phyloP scores from a whole-genome alignment of 352 stramenopile species.

The Phytopythium ostracodes region DNA sequence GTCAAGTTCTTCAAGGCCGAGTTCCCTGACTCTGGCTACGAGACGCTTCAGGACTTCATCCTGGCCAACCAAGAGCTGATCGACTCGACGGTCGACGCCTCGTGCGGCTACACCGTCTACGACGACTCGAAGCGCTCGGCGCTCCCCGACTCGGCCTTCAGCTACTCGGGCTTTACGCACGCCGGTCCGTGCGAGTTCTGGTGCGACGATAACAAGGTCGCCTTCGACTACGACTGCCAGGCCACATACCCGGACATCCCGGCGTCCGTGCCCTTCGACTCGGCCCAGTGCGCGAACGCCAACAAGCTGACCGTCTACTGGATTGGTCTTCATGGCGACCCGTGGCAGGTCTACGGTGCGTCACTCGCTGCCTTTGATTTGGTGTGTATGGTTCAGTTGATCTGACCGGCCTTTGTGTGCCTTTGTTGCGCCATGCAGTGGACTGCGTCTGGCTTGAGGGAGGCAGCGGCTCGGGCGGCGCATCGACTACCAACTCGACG shows the following conservation, averaged over 20 bases:
- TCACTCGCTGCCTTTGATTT: too few relatives aligned
- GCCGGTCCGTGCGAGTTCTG: constrained; percentile 55
- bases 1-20: constrained; percentile 31
- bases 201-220: constrained; percentile 51
- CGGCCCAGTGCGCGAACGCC: constrained; percentile 30
- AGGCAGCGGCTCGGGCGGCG: constrained; percentile 13
- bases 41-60: constrained; percentile 40
- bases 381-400: too few relatives aligned
- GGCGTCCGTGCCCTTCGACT: constrained; percentile 38
- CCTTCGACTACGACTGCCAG: constrained; percentile 45
- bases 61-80: constrained; percentile 40
- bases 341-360: constrained; percentile 57
- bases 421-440: neutral
- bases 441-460: constrained; percentile 34
- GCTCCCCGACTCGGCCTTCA: constrained; percentile 30
- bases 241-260: constrained; percentile 30
- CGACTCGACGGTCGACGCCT: constrained; percentile 21
- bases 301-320: constrained; percentile 55
- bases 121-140: constrained; percentile 30
- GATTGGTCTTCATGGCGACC: constrained; percentile 38
- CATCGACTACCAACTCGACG: constrained; percentile 2
- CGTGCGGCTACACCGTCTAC: constrained; percentile 37
- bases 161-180: constrained; percentile 52
- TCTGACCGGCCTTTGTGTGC: too few relatives aligned
- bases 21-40: constrained; percentile 30